Evolutionary conservation across 2,329 filamentous ascomycete species (phyloP).

Genomic region (Ceratocystiopsis sp.): DNA sequence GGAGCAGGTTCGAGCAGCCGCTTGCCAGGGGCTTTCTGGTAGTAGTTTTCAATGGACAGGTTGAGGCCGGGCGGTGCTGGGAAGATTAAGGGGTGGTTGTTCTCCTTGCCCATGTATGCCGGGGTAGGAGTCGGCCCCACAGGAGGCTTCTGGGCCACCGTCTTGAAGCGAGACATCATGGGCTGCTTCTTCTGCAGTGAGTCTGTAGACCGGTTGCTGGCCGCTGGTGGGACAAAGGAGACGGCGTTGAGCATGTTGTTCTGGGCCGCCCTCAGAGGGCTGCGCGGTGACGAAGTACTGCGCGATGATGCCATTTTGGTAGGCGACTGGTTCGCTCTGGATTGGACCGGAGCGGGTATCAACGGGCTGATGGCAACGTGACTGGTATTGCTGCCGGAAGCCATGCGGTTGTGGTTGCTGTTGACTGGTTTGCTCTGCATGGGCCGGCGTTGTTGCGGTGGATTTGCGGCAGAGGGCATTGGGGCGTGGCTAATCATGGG

Average conservation of each 20-base stretch:
- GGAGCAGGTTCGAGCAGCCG: slow-evolving; percentile 59
- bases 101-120: slow-evolving; percentile 36
- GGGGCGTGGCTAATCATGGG: slow-evolving; percentile 38
- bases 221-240: slow-evolving; percentile 46
- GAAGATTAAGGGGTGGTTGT: slow-evolving; percentile 31
- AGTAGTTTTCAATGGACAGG: slow-evolving; percentile 34
- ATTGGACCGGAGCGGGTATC: slow-evolving; percentile 16
- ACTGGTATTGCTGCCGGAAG: slow-evolving; percentile 30
- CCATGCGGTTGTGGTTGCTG: slow-evolving; percentile 38
- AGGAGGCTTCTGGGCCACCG: slow-evolving; percentile 28
- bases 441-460: slow-evolving; percentile 27
- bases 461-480: slow-evolving; percentile 34
- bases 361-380: slow-evolving; percentile 38
- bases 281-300: slow-evolving; percentile 39
- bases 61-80: slow-evolving; percentile 29
- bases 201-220: slow-evolving; percentile 40
- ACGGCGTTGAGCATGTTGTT: slow-evolving; percentile 49
- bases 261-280: slow-evolving; percentile 35
- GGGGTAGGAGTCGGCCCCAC: slow-evolving; percentile 11
- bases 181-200: slow-evolving; percentile 51
- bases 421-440: slow-evolving; percentile 18
- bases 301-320: slow-evolving; percentile 40
- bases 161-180: slow-evolving; percentile 41
- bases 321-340: slow-evolving; percentile 45
- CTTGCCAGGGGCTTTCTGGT: slow-evolving; percentile 36